Evolutionary conservation across 371 early-diverging fungal species (phyloP).

Genomic region (Funneliformis caledonium): DNA sequence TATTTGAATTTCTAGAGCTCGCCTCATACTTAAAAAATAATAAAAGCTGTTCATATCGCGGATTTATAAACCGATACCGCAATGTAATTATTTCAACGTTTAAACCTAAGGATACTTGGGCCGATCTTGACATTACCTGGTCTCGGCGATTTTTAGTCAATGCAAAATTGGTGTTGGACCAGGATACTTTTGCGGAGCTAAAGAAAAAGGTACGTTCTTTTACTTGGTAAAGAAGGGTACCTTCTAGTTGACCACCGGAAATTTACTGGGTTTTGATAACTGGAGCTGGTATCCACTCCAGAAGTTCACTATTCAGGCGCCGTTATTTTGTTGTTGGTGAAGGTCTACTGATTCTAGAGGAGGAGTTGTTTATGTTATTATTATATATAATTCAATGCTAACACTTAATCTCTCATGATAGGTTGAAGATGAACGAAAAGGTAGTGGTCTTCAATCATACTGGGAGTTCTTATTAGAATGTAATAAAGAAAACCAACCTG

Average conservation of each 20-base stretch:
- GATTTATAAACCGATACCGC: neutral
- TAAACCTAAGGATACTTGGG: neutral
- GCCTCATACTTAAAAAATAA: too few relatives aligned
- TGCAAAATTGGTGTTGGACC: neutral
- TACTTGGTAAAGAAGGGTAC: too few relatives aligned
- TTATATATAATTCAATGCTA: neutral
- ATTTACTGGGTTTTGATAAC: constrained; percentile 1
- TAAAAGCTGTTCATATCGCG: too few relatives aligned
- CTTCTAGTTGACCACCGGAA: neutral
- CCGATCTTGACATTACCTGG: neutral
- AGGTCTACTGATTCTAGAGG: constrained; percentile 7
- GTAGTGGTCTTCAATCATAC: too few relatives aligned
- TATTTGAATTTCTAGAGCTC: too few relatives aligned
- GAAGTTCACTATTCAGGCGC: constrained; percentile 6
- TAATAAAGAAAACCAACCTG: too few relatives aligned
- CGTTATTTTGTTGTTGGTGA: constrained; percentile 3
- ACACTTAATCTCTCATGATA: too few relatives aligned
- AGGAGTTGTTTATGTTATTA: neutral
- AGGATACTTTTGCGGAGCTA: neutral
- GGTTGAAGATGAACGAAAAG: too few relatives aligned
- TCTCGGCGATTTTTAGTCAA: neutral
- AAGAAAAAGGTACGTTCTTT: neutral
- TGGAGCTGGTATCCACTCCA: constrained; percentile 8
- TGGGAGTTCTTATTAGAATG: too few relatives aligned
- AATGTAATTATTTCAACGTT: neutral